Evolutionary conservation across 2,329 filamentous ascomycete genomes (phyloP), one percentile per base, ranked within the genome.

Genomic region (Myriangium duriaei): DNA sequence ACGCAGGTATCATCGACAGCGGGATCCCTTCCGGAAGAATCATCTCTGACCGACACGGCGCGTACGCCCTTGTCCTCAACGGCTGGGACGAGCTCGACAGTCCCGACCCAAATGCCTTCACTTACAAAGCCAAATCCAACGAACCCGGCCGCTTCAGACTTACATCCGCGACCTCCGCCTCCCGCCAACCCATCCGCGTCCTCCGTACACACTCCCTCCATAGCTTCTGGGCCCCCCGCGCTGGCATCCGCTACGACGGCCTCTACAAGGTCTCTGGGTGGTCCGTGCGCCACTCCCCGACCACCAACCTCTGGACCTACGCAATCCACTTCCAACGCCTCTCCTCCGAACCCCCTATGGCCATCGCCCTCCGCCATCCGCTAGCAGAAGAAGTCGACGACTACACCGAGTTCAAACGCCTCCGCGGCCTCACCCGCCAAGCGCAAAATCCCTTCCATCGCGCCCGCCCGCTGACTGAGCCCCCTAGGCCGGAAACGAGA

Each of bases 231-330:
- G 57, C 60, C 9, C 65, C 65, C 2, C 59, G 58, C 42, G 63
- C 61, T 34, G 65, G 65, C 0, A 47, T 68, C 5, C 48, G 65
- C 49, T 69, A 68, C 42, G 65, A 68, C 34, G 65, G 65, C 33
- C 42, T 68, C 21, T 52, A 59, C 46, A 53, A 50, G 42, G 51
- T 60, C 10, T 51, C 43, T 7, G 61, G 63, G 15, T 68, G 64
- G 64, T 52, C 54, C 1, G 51, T 67, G 39, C 55, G 45, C 15
- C 40, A 44, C 10, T 48, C 53, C 24, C 26, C 39, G 5, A 45
- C 43, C 19, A 52, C 46, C 13, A 48, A 48, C 4, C 33, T 43
- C 15, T 47, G 59, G 12, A 39, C 57, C 0, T 67, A 58, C 42
- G 55, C 61, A 28, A 53, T 68, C 37, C 50, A 45, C 4, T 57